These are phyloP conservation scores for Linum trigynum DNA, from an alignment of 345 rosid species.

Conservation along the genomic window DNA sequence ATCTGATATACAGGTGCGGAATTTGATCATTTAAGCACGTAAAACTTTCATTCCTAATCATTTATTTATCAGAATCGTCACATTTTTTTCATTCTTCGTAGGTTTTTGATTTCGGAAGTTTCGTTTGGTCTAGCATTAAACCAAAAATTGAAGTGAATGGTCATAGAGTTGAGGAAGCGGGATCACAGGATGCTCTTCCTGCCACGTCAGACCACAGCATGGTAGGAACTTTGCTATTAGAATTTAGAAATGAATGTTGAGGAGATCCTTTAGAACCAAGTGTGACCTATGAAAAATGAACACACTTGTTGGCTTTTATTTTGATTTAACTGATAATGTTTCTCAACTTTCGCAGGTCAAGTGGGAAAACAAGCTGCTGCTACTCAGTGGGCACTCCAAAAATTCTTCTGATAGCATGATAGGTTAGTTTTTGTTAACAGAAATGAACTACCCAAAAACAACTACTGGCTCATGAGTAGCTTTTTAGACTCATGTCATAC, in stretches of 20 bases:
- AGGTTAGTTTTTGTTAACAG: constrained; percentile 37
- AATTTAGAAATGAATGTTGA: neutral
- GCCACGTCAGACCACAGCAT: constrained; percentile 70
- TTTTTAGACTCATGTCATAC: neutral
- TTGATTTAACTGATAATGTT: constrained; percentile 9
- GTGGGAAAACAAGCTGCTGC: constrained; percentile 84
- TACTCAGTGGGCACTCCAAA: constrained; percentile 89
- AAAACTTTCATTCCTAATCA: no score
- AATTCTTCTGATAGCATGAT: constrained; percentile 80
- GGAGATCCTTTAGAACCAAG: neutral
- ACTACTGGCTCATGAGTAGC: neutral
- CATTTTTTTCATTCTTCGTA: constrained; percentile 14
- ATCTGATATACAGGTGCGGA: constrained; percentile 83
- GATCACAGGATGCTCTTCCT: constrained; percentile 46
- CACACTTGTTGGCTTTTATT: neutral
- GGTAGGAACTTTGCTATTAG: constrained; percentile 32
- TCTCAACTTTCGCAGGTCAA: constrained; percentile 75
- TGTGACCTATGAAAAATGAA: neutral
- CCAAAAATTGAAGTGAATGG: constrained; percentile 30
- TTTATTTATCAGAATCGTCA: neutral
- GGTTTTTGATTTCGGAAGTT: constrained; percentile 81
- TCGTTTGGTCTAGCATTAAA: constrained; percentile 58
- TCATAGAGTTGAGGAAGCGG: constrained; percentile 31
- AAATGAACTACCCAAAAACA: constrained; percentile 3
- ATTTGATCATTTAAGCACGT: neutral